These are phyloP conservation scores for Zopfochytrium polystomum DNA, from an alignment of 371 early-diverging fungal genomes.

Conservation along the genomic window DNA sequence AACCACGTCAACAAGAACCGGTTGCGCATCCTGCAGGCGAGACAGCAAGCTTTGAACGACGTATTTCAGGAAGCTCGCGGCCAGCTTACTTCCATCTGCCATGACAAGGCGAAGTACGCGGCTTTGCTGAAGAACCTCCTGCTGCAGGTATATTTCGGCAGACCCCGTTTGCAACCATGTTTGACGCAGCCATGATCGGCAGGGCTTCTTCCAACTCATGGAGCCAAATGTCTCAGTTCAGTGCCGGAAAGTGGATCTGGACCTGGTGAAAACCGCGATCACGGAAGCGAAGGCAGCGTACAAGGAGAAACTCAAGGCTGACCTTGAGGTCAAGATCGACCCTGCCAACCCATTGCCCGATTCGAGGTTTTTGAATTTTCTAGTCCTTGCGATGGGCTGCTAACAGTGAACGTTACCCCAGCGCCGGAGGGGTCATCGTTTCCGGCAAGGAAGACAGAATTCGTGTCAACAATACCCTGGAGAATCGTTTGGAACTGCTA, in stretches of 20 bases:
- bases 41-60: slow-evolving; percentile 80
- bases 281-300: slow-evolving; percentile 60
- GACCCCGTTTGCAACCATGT: slow-evolving; percentile 1
- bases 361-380: slow-evolving; percentile 37
- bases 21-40: slow-evolving; percentile 79
- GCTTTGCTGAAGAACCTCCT: slow-evolving; percentile 66
- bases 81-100: slow-evolving; percentile 54
- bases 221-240: slow-evolving; percentile 69
- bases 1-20: slow-evolving; percentile 93
- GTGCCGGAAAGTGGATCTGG: slow-evolving; percentile 71
- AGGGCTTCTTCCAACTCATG: slow-evolving; percentile 81
- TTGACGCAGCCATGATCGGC: slow-evolving; percentile 6
- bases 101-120: slow-evolving; percentile 58
- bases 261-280: slow-evolving; percentile 58
- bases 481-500: slow-evolving; percentile 72
- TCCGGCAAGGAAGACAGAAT: slow-evolving; percentile 75
- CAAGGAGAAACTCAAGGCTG: slow-evolving; percentile 49
- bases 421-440: slow-evolving; percentile 89
- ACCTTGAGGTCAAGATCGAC: slow-evolving; percentile 56
- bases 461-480: slow-evolving; percentile 83
- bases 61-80: slow-evolving; percentile 64
- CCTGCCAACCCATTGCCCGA: slow-evolving; percentile 59
- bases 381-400: background rate
- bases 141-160: slow-evolving; percentile 64
- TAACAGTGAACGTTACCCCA: slow-evolving; percentile 25